Evolutionary conservation across 768 basidiomycete genomes (phyloP), one percentile per base, ranked within the genome.

Genomic region (Cantharellus anzutake): DNA sequence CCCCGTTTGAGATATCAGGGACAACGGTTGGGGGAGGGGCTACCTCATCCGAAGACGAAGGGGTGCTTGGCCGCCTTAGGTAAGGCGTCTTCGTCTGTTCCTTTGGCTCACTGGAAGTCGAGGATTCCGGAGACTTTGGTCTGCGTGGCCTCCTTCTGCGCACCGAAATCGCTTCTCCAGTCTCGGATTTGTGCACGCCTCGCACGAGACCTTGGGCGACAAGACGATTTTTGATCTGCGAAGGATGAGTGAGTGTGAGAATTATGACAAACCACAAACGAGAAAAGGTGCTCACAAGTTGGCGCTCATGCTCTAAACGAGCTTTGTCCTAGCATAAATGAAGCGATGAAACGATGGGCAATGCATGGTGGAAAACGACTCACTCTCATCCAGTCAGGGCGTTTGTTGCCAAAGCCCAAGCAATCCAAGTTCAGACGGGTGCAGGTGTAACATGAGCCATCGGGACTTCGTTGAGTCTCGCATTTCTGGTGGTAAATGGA

Each of bases 381-480:
- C 11, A 61, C 60, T 60, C 56, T 61, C 60, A 61, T 62, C 60
- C 60, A 61, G 35, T 61, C 60, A 29, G 60, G 60, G 34, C 62
- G 53, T 34, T 62, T 62, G 44, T 53, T 40, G 38, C 62, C 61
- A 42, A 50, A 63, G 50, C 62, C 62, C 34, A 63, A 56, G 44
- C 62, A 63, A 20, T 63, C 62, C 44, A 63, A 39, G 34, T 53
- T 35, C 35, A 63, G 48, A 5, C 62, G 62, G 38, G 39, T 38
- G 42, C 62, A 63, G 3, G 62, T 63, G n/a, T 56, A 57, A 48
- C 62, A 63, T 5, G 63, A 53, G 40, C 62, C 62, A 41, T 63
- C 62, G 34, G 60, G 50, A 11, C 11, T 37, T 20, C 50, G 55
- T 38, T 63, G 61, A 37, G 61, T 60, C 51, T 63, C 62, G 61